Base-by-base conservation (phyloP, 768 basidiomycete genomes). In the Boletus reticuloceps region DNA sequence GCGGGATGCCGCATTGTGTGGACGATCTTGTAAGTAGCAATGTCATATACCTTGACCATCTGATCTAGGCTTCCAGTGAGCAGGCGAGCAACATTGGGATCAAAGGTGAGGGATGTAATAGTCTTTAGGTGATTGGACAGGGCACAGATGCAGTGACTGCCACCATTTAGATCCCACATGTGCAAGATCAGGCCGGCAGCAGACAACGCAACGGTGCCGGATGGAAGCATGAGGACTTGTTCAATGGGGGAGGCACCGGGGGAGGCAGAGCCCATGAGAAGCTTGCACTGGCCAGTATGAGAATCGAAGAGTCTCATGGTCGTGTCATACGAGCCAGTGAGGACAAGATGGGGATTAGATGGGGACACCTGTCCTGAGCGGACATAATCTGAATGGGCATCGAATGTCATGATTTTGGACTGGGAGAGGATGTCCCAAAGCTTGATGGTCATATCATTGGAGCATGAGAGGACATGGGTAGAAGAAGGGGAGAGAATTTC, bases 1-100 rank as follows among this genome's bases (percentile, higher is more conserved):
- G 94, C 93, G 6, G 96, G 91, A 72, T 98, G 98, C 42, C 97
- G 87, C 94, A 99, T 98, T 5, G 97, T 98, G 66, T 99, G 97
- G 14, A 97, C 86, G 36, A 99, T 96, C 65, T 91, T 90, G 78
- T 96, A 98, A 16, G 84, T 84, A 67, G 89, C 84, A 37, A 95
- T 85, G 71, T 98, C 96, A 74, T 98, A 99, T 34, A 98, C 95
- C 74, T 99, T 99, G 54, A 98, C 92, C 89, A 99, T 90, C 62
- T 96, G 94, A 69, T 99, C 97, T 58, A 99, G 77, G 41, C 91
- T 85, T 31, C 94, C 97, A 1, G 92, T 93, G 44, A 99, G 77
- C 3, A 98, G 79, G 37, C 94, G 82, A 60, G 84, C 82, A 25
- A 89, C 85, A 47, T 77, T 80, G 31, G 88, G 67, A 67, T 93